Evolutionary conservation across 2,329 filamentous ascomycete genomes (phyloP), one percentile per base, ranked within the genome.

Genomic region (Nemania sp.): DNA sequence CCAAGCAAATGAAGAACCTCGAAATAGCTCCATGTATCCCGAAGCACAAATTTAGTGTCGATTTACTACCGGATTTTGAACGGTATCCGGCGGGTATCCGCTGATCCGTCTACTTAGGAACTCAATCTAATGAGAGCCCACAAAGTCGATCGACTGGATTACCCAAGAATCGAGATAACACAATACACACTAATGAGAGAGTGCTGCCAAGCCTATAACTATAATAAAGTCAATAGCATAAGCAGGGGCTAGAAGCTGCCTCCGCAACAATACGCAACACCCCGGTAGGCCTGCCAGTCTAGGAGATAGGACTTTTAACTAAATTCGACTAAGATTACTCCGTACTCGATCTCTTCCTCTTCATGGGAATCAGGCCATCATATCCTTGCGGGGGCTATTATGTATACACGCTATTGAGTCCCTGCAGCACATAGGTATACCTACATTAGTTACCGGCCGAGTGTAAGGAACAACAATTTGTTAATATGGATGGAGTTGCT

Each of bases 331-430:
- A 53, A 18, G 18, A 11, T 27, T 45, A n/a, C 45, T 52, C 11
- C 10, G 24, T 45, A n/a, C 45, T 52, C 11, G 18, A 32, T 43
- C 8, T 43, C 10, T 20, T 49, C 13, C 27, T 29, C 27, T 52
- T 8, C 13, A 43, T 51, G 41, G 52, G 15, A 54, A 49, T 53
- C 55, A 7, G 11, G 43, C 47, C 7, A 64, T 59, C 15, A 26
- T 41, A 49, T 60, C 35, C 55, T 41, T 29, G 24, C n/a, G 24
- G 53, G 41, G 22, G 52, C 3, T 8, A 15, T 11, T 35, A 35
- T 35, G 32, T 2, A 7, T 5, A 45, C 41, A 45, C 35, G n/a
- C 32, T 52, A 58, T 52, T 53, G 24, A 43, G 35, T n/a, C 29
- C 10, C 15, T 52, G 18, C 32, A 52, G 32, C 15, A 22, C 43